These are phyloP conservation scores for Tubosaeta sp. DNA, from an alignment of 768 basidiomycete genomes.

Conservation along the genomic window DNA sequence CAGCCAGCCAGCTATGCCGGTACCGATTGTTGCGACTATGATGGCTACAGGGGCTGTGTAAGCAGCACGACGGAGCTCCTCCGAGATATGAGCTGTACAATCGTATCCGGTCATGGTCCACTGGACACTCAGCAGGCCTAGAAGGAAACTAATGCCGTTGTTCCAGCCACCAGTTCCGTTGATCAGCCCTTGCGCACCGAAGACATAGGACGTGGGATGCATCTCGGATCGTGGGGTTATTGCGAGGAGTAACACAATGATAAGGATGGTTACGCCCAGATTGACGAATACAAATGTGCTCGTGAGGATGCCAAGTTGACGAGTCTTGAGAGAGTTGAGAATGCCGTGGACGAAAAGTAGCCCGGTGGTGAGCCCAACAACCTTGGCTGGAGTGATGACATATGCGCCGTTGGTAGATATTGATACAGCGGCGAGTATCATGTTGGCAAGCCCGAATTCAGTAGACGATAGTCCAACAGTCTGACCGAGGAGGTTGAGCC, in stretches of 20 bases:
- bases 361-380: constrained; percentile 38
- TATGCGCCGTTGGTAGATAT: constrained; percentile 29
- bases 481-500: constrained; percentile 32
- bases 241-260: constrained; percentile 41
- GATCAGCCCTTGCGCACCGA: constrained; percentile 39
- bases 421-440: constrained; percentile 30
- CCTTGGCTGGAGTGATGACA: constrained; percentile 35
- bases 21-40: constrained; percentile 43
- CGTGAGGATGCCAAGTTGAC: constrained; percentile 31
- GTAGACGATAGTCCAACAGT: constrained; percentile 31
- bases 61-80: constrained; percentile 52
- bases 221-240: constrained; percentile 46
- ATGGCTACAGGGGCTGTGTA: constrained; percentile 44
- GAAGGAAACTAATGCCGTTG: constrained; percentile 40
- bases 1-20: constrained; percentile 54
- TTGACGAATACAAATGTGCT: constrained; percentile 44
- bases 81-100: constrained; percentile 27
- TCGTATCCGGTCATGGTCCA: constrained; percentile 41
- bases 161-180: constrained; percentile 42
- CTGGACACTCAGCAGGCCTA: constrained; percentile 45
- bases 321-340: constrained; percentile 43
- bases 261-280: constrained; percentile 37
- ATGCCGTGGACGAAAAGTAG: constrained; percentile 39
- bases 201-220: constrained; percentile 56
- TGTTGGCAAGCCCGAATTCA: constrained; percentile 34